These are phyloP conservation scores for Podospora appendiculata DNA, from an alignment of 495 filamentous ascomycete species.

Conservation along the genomic window DNA sequence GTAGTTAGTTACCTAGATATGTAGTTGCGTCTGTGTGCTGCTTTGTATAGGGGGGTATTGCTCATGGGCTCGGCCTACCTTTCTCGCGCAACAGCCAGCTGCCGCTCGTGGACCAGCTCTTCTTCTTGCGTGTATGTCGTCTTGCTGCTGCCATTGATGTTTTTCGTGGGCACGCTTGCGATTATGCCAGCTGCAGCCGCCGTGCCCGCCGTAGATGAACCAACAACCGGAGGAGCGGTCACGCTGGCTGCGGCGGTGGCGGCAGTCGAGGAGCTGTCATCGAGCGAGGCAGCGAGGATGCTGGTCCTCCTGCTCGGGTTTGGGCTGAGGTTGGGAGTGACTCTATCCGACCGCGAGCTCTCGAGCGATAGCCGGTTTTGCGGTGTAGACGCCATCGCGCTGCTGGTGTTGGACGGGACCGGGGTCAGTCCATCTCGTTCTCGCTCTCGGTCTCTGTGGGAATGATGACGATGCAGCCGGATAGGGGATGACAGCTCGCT, in stretches of 20 bases:
- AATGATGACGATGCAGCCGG: slow-evolving; percentile 36
- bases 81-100: slow-evolving; percentile 31
- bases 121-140: slow-evolving; percentile 18
- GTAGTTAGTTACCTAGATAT: slow-evolving; percentile 8
- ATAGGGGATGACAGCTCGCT: slow-evolving; percentile 43
- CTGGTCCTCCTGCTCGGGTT: slow-evolving; percentile 33
- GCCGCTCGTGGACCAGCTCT: slow-evolving; percentile 30
- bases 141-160: not conserved
- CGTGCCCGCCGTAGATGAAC: not conserved
- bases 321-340: slow-evolving; percentile 35
- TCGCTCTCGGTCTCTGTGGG: slow-evolving; percentile 14
- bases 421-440: slow-evolving; percentile 30
- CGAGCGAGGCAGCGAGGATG: slow-evolving; percentile 24
- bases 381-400: slow-evolving; percentile 1
- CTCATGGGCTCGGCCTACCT: slow-evolving; percentile 23
- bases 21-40: not conserved
- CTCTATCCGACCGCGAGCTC: slow-evolving; percentile 30
- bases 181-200: not conserved
- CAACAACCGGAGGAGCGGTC: not conserved
- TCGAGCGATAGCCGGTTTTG: slow-evolving; percentile 29
- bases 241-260: not conserved
- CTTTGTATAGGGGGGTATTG: not conserved
- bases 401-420: slow-evolving; percentile 12
- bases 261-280: slow-evolving; percentile 11
- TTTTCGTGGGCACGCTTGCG: slow-evolving; percentile 7